Evolutionary conservation across 2,329 filamentous ascomycete genomes (phyloP).

Genomic region (Penicillium sp.): DNA sequence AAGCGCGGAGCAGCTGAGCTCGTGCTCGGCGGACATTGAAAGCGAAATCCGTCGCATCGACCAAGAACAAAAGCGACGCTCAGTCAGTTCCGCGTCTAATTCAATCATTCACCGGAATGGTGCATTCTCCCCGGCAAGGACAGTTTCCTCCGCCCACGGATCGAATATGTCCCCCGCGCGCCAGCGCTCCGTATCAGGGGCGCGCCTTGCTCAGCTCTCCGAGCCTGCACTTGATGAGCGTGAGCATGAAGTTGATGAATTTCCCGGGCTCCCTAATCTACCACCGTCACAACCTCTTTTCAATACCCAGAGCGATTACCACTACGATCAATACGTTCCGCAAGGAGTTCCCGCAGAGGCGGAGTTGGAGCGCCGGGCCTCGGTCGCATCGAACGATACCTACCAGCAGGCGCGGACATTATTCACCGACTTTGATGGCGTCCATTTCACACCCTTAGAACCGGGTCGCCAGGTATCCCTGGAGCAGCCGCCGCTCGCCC

Average conservation of each 20-base stretch:
- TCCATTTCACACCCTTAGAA: constrained; percentile 34
- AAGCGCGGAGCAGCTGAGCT: constrained; percentile 42
- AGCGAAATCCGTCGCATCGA: constrained; percentile 41
- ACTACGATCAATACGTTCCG: constrained; percentile 16
- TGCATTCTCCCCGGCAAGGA: constrained; percentile 33
- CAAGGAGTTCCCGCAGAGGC: constrained; percentile 2
- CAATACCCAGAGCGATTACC: constrained; percentile 10
- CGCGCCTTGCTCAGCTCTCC: constrained; percentile 33
- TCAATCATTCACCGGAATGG: constrained; percentile 36
- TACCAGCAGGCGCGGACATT: constrained; percentile 38
- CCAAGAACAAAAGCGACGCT: constrained; percentile 37
- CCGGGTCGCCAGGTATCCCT: constrained; percentile 31
- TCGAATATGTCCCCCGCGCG: constrained; percentile 37
- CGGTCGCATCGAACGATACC: constrained; percentile 40
- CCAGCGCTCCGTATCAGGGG: constrained; percentile 31
- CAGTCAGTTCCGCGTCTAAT: constrained; percentile 37
- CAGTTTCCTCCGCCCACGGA: constrained; percentile 35
- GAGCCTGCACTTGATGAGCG: constrained; percentile 34
- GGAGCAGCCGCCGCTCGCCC: constrained; percentile 34
- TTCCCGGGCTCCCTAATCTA: constrained; percentile 7
- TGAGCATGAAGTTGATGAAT: constrained; percentile 17
- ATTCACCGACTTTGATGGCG: constrained; percentile 45
- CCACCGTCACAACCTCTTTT: constrained; percentile 11
- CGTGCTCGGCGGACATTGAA: constrained; percentile 39
- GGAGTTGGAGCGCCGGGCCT: constrained; percentile 28